Evolutionary conservation across 805 yeast species (phyloP).

Genomic region (Debaryomyces hansenii): DNA sequence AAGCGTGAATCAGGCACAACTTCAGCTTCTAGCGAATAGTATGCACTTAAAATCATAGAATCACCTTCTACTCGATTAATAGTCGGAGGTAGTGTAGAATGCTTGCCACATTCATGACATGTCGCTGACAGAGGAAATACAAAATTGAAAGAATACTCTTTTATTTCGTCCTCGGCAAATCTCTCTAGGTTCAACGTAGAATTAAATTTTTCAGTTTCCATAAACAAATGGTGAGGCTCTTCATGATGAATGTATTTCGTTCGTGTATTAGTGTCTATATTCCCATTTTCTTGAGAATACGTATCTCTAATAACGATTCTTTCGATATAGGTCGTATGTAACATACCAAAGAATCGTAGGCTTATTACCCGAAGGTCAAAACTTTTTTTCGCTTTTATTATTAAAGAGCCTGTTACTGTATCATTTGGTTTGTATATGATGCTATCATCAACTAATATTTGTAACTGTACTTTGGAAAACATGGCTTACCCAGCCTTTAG

Average conservation of each 20-base stretch:
- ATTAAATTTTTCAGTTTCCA: neutral
- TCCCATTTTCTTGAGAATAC: neutral
- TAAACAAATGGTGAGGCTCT: neutral
- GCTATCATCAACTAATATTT: neutral
- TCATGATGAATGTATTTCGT: neutral
- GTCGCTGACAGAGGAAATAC: conserved; percentile 1
- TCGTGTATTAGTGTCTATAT: neutral
- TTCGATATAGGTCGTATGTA: neutral
- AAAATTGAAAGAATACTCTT: neutral
- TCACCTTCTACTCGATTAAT: neutral
- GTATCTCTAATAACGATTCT: neutral
- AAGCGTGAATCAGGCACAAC: conserved; percentile 1
- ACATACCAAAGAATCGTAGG: neutral
- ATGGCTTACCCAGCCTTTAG: no score
- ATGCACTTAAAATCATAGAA: neutral
- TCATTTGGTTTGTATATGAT: conserved; percentile 1
- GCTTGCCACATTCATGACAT: neutral
- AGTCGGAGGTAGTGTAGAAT: neutral
- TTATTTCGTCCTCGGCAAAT: neutral
- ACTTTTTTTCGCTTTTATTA: neutral
- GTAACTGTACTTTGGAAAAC: conserved; percentile 2
- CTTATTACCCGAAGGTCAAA: neutral
- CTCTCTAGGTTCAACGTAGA: neutral
- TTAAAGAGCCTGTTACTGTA: neutral
- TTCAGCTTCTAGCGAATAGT: neutral